phyloP scores from a whole-genome alignment of 1,284 basidiomycete species.

The Malassezia obtusa region DNA sequence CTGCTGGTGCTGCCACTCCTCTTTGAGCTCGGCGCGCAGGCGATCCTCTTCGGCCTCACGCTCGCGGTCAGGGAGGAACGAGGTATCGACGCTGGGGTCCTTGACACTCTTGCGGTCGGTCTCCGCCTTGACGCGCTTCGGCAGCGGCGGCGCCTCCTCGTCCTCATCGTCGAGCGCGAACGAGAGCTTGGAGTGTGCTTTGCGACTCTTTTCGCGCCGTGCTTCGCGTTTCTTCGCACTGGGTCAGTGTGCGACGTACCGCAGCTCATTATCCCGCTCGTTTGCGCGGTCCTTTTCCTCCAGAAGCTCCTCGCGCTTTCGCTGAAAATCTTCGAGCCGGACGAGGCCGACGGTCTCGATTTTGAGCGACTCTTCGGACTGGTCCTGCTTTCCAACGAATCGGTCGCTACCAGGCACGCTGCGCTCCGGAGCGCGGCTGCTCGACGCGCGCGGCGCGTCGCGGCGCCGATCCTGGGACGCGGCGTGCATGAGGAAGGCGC shows the following conservation, averaged over 20 bases:
- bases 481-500: not conserved
- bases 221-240: constrained; percentile 56
- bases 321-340: constrained; percentile 72
- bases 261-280: constrained; percentile 52
- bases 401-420: constrained; percentile 53
- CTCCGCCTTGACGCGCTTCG: constrained; percentile 32
- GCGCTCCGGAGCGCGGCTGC: constrained; percentile 3
- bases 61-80: constrained; percentile 91
- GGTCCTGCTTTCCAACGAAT: constrained; percentile 88
- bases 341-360: constrained; percentile 88
- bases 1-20: constrained; percentile 82
- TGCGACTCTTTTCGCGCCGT: constrained; percentile 76
- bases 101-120: constrained; percentile 53
- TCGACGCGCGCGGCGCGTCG: not conserved
- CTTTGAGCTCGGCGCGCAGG: constrained; percentile 74
- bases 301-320: constrained; percentile 71
- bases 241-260: not conserved
- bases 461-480: not conserved
- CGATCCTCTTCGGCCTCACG: constrained; percentile 82
- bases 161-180: constrained; percentile 56
- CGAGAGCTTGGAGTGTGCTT: constrained; percentile 69
- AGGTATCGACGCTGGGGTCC: constrained; percentile 93
- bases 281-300: constrained; percentile 84
- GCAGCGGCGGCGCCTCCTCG: constrained; percentile 15
- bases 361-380: constrained; percentile 87